Evolutionary conservation across 805 yeast species (phyloP), one percentile per base, ranked within the genome.

Genomic region (Myxozyma monticola): DNA sequence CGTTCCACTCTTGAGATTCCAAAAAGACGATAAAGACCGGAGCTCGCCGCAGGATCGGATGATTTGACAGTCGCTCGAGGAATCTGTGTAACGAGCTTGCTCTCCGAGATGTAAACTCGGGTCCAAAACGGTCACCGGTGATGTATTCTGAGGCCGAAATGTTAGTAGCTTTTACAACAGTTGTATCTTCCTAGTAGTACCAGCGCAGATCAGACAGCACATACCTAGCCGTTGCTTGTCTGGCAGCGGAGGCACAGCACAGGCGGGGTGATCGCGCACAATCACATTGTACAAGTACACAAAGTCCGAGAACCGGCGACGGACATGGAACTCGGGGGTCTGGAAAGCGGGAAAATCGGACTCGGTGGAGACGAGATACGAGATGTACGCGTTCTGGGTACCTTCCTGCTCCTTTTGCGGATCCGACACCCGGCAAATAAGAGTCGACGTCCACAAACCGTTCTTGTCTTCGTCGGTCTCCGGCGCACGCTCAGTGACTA

Each of bases 171-270:
- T 4, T 37, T 21, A n/a, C 15, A 18, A 26, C 7, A 41, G 15
- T 2, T 3, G n/a, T 24, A 14, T 42, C 48, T 18, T 17, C 50
- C 9, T n/a, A 38, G 9, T 39, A 22, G 35, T 35, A 21, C 26
- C 22, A 10, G 17, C 10, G 7, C 14, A 14, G n/a, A 26, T 24
- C 35, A 5, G 2, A 4, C 4, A 31, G 12, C 12, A 42, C 52
- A 12, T 41, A 57, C 61, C 61, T 60, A 91, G 74, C 53, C 95
- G 79, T 71, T 86, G 87, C 67, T 89, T 90, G 55, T 91, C 95
- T 0, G 99, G 99, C 46, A 91, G 74, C 12, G 98, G 97, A 0
- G 99, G 99, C 0, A 91, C 80, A 12, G 93, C 79, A 52, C 87
- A 76, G 3, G 93, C 85, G 0, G 97, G 96, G 65, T 74, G 85